Base-by-base conservation (phyloP, 2,329 filamentous ascomycete genomes). In the Cordyceps militaris region DNA sequence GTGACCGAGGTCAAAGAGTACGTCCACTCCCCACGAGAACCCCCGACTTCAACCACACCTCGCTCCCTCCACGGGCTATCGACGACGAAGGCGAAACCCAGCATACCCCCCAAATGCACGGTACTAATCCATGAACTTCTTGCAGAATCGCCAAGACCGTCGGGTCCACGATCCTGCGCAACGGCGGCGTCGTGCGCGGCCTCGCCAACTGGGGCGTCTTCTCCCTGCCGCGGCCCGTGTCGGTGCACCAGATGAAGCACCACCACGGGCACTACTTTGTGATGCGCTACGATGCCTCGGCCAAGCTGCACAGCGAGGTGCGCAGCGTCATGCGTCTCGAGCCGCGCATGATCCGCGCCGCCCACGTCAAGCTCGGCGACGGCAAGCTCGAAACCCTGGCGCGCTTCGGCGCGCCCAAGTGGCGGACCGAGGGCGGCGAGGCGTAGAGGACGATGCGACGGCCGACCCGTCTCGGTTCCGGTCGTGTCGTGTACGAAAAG, bases 191-290 rank as follows among this genome's bases (percentile, higher is more conserved):
- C 58, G 85, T 99, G 69, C 91, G 94, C 66, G 91, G 91, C 70
- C 81, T 96, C 69, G 87, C 87, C 65, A 99, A 99, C 80, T 99
- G 94, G 94, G 94, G 94, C 70, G 82, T 89, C 65, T 97, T 94
- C 76, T 80, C 87, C 49, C 87, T 99, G 19, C 93, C 94, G 49
- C 88, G 86, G 64, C 84, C 90, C 61, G 80, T 86, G 59, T 86
- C 85, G 61, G 87, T 87, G 69, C 87, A 95, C 73, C 91, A 97
- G 75, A 85, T 88, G 65, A 85, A 85, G 64, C 88, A 97, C 80
- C 83, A 83, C 63, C 82, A 85, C 65, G 94, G 94, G 57, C 92
- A 97, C 78, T 96, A 99, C 81, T 99, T 99, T 74, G 88, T 96
- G 69, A 89, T 99, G 88, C 89, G 94, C 66, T 99, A 96, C 79